These are phyloP conservation scores for Penicillium sp. DNA, from an alignment of 2,329 filamentous ascomycete genomes.

Conservation along the genomic window DNA sequence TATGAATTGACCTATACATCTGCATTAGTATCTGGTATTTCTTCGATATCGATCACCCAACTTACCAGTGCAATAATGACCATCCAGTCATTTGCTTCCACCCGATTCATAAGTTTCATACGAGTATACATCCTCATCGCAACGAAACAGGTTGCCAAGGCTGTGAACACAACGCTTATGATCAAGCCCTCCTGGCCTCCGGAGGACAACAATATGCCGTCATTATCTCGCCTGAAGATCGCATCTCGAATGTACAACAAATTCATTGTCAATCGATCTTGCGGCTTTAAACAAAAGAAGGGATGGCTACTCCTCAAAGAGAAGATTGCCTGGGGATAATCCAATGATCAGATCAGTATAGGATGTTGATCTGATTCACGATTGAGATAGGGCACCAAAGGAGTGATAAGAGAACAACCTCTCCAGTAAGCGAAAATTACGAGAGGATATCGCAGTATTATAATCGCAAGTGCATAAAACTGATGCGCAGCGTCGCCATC, in stretches of 20 bases:
- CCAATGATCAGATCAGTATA: background rate
- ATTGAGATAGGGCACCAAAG: background rate
- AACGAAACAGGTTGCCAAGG: slow-evolving; percentile 25
- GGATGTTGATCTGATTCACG: background rate
- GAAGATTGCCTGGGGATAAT: background rate
- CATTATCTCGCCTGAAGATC: slow-evolving; percentile 14
- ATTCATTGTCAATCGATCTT: slow-evolving; percentile 10
- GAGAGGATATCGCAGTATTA: slow-evolving; percentile 6
- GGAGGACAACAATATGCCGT: slow-evolving; percentile 17
- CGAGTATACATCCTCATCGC: slow-evolving; percentile 28
- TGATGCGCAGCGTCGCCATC: slow-evolving; percentile 4
- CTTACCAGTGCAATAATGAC: slow-evolving; percentile 29
- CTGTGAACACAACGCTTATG: slow-evolving; percentile 28
- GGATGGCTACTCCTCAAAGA: background rate
- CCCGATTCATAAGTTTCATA: slow-evolving; percentile 23
- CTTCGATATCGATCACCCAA: background rate
- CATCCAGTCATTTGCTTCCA: slow-evolving; percentile 34
- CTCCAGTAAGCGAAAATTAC: background rate
- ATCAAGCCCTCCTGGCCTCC: slow-evolving; percentile 23
- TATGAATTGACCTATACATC: slow-evolving; percentile 24
- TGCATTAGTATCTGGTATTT: background rate
- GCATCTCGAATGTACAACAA: slow-evolving; percentile 13
- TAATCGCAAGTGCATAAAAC: background rate
- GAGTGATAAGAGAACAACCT: slow-evolving; percentile 4
- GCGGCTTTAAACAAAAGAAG: background rate